A percentile compares a stretch with the other conserved stretches of the same genome.
These are phyloP conservation scores for Phyllosticta ampelicida DNA, from an alignment of 2,329 filamentous ascomycete genomes.

Conservation along the genomic window DNA sequence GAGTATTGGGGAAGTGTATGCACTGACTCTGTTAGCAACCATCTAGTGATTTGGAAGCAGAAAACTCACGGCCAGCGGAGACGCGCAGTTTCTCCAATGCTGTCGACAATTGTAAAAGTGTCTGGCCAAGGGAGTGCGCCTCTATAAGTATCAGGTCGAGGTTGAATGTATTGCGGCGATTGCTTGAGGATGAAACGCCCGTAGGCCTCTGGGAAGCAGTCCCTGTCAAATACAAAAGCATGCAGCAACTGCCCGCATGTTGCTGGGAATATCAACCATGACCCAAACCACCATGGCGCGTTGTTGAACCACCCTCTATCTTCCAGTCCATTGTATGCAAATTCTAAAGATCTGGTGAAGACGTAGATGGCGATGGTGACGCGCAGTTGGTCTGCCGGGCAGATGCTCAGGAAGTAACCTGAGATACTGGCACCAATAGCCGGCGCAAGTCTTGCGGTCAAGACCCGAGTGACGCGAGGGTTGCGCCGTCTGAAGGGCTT, in stretches of 20 bases:
- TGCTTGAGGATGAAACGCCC: conserved; percentile 57
- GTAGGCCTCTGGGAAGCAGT: conserved; percentile 45
- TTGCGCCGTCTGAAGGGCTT: conserved; percentile 74
- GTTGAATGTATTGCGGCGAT: conserved; percentile 69
- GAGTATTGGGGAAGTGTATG: conserved; percentile 75
- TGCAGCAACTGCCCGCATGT: conserved; percentile 40
- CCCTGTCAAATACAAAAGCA: conserved; percentile 41
- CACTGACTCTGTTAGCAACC: conserved; percentile 33
- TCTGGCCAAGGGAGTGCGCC: conserved; percentile 60
- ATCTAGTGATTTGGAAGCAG: not conserved
- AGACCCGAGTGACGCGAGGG: conserved; percentile 57
- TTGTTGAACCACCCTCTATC: conserved; percentile 54
- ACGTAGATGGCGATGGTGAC: conserved; percentile 73
- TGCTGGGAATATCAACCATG: conserved; percentile 41
- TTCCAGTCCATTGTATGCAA: conserved; percentile 73
- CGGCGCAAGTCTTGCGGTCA: conserved; percentile 77
- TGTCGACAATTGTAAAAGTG: conserved; percentile 67
- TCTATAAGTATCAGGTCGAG: conserved; percentile 59
- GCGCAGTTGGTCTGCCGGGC: conserved; percentile 59
- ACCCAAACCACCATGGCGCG: conserved; percentile 55
- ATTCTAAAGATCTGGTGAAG: conserved; percentile 72
- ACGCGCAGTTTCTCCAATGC: conserved; percentile 67
- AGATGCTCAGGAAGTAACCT: conserved; percentile 70
- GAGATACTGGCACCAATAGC: conserved; percentile 85
- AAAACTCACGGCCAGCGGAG: conserved; percentile 68